These are phyloP conservation scores for Naganishia sp. DNA, from an alignment of 1,284 basidiomycete genomes.

Conservation along the genomic window DNA sequence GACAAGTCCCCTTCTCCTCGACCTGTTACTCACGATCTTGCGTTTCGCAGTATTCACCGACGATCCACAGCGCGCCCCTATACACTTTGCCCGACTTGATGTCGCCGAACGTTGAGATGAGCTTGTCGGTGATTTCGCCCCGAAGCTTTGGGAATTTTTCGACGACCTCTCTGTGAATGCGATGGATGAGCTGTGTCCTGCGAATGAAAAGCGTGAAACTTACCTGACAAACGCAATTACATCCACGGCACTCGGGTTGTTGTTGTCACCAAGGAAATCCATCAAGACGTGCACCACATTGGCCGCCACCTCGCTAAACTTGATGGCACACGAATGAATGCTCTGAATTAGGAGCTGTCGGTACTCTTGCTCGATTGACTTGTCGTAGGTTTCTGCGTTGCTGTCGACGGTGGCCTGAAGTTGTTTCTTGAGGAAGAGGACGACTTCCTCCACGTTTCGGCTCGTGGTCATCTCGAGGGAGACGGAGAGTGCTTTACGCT, in stretches of 20 bases:
- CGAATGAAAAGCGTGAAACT: conserved; percentile 36
- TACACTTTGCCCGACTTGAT: conserved; percentile 98
- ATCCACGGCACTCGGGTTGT: conserved; percentile 91
- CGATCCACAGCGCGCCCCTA: conserved; percentile 95
- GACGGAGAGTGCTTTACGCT: conserved; percentile 85
- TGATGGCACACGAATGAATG: conserved; percentile 94
- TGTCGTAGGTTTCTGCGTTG: conserved; percentile 65
- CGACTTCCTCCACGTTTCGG: conserved; percentile 96
- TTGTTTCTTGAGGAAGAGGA: conserved; percentile 96
- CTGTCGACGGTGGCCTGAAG: conserved; percentile 86
- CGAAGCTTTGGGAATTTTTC: conserved; percentile 95
- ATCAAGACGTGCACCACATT: conserved; percentile 96
- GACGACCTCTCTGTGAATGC: conserved; percentile 74
- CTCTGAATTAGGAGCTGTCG: conserved; percentile 95
- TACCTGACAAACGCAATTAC: conserved; percentile 92
- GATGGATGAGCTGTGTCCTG: not conserved
- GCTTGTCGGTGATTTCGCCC: conserved; percentile 78
- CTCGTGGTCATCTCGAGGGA: conserved; percentile 93
- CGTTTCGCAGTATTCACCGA: conserved; percentile 87
- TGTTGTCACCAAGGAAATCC: conserved; percentile 97
- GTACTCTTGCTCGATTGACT: conserved; percentile 77
- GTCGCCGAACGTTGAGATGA: conserved; percentile 78
- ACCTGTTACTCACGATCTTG: conserved; percentile 44
- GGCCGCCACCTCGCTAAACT: conserved; percentile 96
- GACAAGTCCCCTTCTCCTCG: not conserved